phyloP scores from a whole-genome alignment of 345 rosid species.

The Sonneratia alba region DNA sequence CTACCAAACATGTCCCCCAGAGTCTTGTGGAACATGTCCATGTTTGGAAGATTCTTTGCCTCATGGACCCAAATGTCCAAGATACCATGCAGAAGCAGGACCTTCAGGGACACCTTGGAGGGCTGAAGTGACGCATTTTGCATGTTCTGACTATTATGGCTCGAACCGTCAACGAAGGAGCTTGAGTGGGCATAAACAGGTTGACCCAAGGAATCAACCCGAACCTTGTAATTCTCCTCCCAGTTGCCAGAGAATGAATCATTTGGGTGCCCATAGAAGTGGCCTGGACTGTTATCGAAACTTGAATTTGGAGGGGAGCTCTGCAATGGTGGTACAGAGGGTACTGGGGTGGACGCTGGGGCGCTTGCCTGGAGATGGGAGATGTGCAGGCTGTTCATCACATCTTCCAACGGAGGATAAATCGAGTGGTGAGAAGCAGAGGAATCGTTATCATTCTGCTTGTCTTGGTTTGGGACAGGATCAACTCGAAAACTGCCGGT shows the following conservation, averaged over 20 bases:
- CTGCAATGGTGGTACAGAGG: slow-evolving; percentile 26
- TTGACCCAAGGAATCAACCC: slow-evolving; percentile 28
- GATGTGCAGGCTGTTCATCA: slow-evolving; percentile 33
- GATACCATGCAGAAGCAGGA: slow-evolving; percentile 81
- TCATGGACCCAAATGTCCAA: slow-evolving; percentile 64
- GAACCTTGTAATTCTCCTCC: slow-evolving; percentile 34
- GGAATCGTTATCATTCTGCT: not conserved
- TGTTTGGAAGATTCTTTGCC: slow-evolving; percentile 81
- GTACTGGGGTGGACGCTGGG: slow-evolving; percentile 28
- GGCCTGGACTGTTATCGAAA: slow-evolving; percentile 12
- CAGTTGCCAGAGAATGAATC: slow-evolving; percentile 40
- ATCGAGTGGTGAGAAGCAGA: slow-evolving; percentile 26
- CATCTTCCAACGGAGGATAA: slow-evolving; percentile 68
- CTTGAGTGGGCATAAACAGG: slow-evolving; percentile 18
- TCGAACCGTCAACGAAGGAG: slow-evolving; percentile 32
- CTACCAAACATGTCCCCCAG: slow-evolving; percentile 61
- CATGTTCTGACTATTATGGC: slow-evolving; percentile 17
- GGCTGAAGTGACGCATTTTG: slow-evolving; percentile 48
- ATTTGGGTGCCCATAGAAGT: slow-evolving; percentile 52
- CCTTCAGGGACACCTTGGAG: slow-evolving; percentile 59
- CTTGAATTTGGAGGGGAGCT: slow-evolving; percentile 22
- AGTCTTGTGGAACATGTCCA: slow-evolving; percentile 84
- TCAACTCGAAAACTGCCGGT: slow-evolving; percentile 27
- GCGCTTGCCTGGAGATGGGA: slow-evolving; percentile 28
- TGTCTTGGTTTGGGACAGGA: slow-evolving; percentile 10